Conservation (phyloP, 2,329 filamentous ascomycete species). For the Talaromyces sp. region DNA sequence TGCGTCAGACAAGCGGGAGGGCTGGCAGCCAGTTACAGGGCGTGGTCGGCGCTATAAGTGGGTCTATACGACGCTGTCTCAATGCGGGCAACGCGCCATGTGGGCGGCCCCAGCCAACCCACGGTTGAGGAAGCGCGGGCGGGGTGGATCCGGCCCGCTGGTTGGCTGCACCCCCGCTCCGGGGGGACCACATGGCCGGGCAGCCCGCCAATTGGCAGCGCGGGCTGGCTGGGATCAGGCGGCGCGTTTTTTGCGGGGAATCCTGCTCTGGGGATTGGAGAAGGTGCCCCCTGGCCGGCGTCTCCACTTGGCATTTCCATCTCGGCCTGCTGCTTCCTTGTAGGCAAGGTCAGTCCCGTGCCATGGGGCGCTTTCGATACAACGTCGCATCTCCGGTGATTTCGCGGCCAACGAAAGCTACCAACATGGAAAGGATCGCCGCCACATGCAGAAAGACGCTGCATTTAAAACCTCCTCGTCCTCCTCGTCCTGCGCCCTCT, state of each 20-base stretch:
- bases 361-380: background rate
- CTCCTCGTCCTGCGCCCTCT: background rate
- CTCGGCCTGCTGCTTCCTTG: background rate
- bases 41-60: background rate
- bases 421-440: background rate
- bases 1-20: background rate
- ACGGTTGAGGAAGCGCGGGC: background rate
- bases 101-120: background rate
- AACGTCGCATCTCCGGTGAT: background rate
- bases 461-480: background rate
- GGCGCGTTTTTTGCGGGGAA: background rate
- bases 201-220: background rate
- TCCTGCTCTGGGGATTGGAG: background rate
- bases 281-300: background rate
- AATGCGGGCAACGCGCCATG: background rate
- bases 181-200: background rate
- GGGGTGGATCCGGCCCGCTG: background rate
- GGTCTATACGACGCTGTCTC: background rate
- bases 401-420: background rate
- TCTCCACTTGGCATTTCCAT: background rate
- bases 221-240: background rate
- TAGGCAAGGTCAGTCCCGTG: background rate
- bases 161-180: background rate
- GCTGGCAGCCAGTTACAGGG: background rate
- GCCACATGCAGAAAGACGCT: background rate